Percentiles rank a stretch among this genome's conserved stretches.
Evolutionary conservation across 1,139 yeast genomes (phyloP).

Genomic region (Hansenula sp.): DNA sequence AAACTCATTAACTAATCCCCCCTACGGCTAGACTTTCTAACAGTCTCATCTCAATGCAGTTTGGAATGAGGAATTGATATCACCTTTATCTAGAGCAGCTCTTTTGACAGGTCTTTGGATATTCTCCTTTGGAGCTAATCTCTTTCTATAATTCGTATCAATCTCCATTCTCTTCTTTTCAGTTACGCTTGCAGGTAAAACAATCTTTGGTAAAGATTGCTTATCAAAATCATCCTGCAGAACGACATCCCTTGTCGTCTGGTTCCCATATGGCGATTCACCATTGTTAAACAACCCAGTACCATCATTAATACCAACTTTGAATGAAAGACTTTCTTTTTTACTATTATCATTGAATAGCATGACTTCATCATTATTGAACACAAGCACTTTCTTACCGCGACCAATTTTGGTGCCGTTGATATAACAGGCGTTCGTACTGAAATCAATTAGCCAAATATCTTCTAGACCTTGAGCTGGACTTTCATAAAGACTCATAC

Average conservation of each 20-base stretch:
- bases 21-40: neutral
- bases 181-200: neutral
- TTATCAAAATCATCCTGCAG: conserved; percentile 18
- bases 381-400: conserved; percentile 57
- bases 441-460: conserved; percentile 77
- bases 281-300: conserved; percentile 53
- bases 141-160: conserved; percentile 4
- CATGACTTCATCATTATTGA: conserved; percentile 61
- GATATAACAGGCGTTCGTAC: conserved; percentile 76
- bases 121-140: neutral
- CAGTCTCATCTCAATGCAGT: conserved; percentile 13
- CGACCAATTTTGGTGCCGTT: conserved; percentile 58
- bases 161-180: conserved; percentile 2
- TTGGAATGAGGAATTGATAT: conserved; percentile 21
- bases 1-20: neutral
- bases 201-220: conserved; percentile 10
- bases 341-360: conserved; percentile 58
- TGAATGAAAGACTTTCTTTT: conserved; percentile 49
- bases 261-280: conserved; percentile 2
- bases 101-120: conserved; percentile 17
- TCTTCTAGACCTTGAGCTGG: conserved; percentile 68
- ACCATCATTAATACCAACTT: conserved; percentile 46
- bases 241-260: conserved; percentile 1
- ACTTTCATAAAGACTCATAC: conserved; percentile 53
- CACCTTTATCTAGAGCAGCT: conserved; percentile 23